These are phyloP conservation scores for Russula brevipes DNA, from an alignment of 768 basidiomycete species.

Conservation along the genomic window DNA sequence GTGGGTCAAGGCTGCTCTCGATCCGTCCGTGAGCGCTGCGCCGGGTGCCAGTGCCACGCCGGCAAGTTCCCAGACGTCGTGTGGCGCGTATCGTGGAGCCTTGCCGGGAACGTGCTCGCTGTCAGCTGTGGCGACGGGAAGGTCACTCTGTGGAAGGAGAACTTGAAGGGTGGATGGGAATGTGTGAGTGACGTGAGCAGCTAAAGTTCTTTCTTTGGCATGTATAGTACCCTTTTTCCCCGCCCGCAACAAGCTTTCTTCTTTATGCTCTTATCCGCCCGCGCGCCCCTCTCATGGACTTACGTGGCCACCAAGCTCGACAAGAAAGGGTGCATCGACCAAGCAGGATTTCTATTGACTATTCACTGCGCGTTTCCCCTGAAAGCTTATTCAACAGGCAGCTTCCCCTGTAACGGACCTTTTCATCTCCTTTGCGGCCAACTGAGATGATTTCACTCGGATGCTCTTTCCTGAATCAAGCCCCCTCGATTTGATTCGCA, in stretches of 20 bases:
- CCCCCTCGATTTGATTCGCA: too few relatives aligned
- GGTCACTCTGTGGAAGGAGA: conserved; percentile 98
- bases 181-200: conserved; percentile 94
- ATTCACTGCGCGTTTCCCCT: background rate
- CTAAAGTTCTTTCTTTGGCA: conserved; percentile 36
- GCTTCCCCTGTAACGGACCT: too few relatives aligned
- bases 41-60: conserved; percentile 42
- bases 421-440: too few relatives aligned
- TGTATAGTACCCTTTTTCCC: conserved; percentile 13
- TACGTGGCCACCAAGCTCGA: background rate
- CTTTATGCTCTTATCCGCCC: background rate
- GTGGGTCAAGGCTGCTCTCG: conserved; percentile 78
- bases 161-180: conserved; percentile 91
- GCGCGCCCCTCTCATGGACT: background rate
- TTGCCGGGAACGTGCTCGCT: conserved; percentile 92
- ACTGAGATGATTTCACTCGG: too few relatives aligned
- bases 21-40: conserved; percentile 53
- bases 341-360: too few relatives aligned
- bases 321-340: background rate
- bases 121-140: conserved; percentile 98
- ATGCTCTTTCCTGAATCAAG: too few relatives aligned
- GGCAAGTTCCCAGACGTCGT: conserved; percentile 96
- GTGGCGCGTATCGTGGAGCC: conserved; percentile 98
- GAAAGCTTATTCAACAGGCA: too few relatives aligned
- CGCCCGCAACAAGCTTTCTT: conserved; percentile 6